Percentiles rank a stretch among this genome's conserved stretches.
Evolutionary conservation across 306 rosid species (phyloP).

Genomic region (Arachis hypogaea): DNA sequence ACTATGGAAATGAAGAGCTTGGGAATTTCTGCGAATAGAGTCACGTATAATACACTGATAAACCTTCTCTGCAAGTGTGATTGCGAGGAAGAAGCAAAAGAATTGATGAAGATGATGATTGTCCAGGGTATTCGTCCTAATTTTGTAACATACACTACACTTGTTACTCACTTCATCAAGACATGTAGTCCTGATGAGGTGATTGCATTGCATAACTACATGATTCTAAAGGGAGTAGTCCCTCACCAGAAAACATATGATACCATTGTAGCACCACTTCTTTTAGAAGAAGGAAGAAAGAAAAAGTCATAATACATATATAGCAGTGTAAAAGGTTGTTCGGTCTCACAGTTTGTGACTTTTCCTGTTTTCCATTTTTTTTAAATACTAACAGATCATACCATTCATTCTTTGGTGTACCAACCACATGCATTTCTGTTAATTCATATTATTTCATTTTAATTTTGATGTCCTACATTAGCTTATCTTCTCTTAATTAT

Average conservation of each 20-base stretch:
- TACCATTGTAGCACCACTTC: constrained; percentile 44
- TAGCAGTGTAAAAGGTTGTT: neutral
- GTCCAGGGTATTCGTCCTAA: constrained; percentile 49
- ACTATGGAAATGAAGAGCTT: constrained; percentile 44
- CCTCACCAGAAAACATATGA: constrained; percentile 49
- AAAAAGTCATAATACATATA: neutral
- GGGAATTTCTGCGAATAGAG: constrained; percentile 49
- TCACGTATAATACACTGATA: constrained; percentile 59
- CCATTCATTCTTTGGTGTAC: too few relatives aligned
- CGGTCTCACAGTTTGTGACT: neutral
- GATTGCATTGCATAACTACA: too few relatives aligned
- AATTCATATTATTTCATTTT: neutral
- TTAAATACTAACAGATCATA: neutral
- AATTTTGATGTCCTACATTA: neutral
- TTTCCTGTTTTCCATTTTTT: neutral
- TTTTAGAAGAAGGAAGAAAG: constrained; percentile 32
- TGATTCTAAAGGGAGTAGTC: constrained; percentile 2
- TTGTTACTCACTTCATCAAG: too few relatives aligned
- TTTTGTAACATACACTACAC: too few relatives aligned
- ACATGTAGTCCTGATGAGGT: too few relatives aligned
- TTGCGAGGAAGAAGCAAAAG: constrained; percentile 47
- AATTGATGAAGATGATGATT: constrained; percentile 54
- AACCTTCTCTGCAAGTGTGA: constrained; percentile 60
- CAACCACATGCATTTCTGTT: neutral
- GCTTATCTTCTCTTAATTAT: too few relatives aligned